These are phyloP conservation scores for Fraxinus latifolia DNA, from an alignment of 305 asterid genomes.

Conservation along the genomic window DNA sequence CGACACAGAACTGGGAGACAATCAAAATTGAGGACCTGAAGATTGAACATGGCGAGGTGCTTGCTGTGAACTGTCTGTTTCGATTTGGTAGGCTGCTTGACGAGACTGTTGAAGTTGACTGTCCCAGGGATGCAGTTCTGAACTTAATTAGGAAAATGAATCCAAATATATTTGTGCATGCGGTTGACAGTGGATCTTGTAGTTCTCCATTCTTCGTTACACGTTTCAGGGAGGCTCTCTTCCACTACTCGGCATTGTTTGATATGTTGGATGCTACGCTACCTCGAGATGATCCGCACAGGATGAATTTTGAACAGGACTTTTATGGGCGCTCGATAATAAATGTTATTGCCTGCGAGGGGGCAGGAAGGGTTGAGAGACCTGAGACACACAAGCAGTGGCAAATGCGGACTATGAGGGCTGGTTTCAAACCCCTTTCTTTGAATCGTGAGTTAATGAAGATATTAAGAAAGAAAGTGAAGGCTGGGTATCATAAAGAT, in stretches of 20 bases:
- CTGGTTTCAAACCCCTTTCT: slow-evolving; percentile 71
- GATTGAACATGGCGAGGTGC: slow-evolving; percentile 52
- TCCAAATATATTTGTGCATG: slow-evolving; percentile 57
- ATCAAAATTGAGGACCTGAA: slow-evolving; percentile 65
- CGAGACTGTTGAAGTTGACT: slow-evolving; percentile 50
- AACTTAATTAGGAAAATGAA: slow-evolving; percentile 49
- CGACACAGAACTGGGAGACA: slow-evolving; percentile 68
- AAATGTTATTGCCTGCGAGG: slow-evolving; percentile 87
- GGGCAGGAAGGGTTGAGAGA: slow-evolving; percentile 74
- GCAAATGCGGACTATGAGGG: slow-evolving; percentile 63
- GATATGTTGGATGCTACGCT: slow-evolving; percentile 76
- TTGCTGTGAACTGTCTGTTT: slow-evolving; percentile 71
- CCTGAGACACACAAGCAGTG: slow-evolving; percentile 91
- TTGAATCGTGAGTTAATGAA: slow-evolving; percentile 45
- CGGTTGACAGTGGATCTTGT: slow-evolving; percentile 50
- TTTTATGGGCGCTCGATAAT: slow-evolving; percentile 67
- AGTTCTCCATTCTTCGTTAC: slow-evolving; percentile 69
- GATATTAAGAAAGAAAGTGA: slow-evolving; percentile 47
- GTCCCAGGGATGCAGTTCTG: slow-evolving; percentile 64
- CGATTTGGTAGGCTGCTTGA: slow-evolving; percentile 55
- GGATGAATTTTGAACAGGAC: slow-evolving; percentile 65
- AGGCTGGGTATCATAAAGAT: slow-evolving; percentile 56
- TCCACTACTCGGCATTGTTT: slow-evolving; percentile 71
- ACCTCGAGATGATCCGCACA: slow-evolving; percentile 56
- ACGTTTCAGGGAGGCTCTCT: slow-evolving; percentile 79